These are phyloP conservation scores for rapeseed (Brassica napus) DNA, from an alignment of 345 rosid species.

Conservation along the genomic window DNA sequence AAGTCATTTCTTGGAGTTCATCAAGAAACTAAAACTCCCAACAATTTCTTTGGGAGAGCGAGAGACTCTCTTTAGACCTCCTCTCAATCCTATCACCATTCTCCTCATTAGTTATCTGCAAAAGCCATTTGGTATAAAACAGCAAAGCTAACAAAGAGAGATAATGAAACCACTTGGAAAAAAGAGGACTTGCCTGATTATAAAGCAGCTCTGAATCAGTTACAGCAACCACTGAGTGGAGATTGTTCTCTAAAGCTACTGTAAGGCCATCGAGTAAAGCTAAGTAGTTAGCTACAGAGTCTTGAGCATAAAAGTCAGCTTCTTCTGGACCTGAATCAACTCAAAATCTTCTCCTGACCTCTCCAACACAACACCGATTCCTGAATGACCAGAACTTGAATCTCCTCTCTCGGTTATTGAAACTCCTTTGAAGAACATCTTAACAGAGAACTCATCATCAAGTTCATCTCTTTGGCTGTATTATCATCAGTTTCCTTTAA, in stretches of 20 bases:
- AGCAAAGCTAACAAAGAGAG: conserved; percentile 1
- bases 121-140: conserved; percentile 18
- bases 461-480: conserved; percentile 42
- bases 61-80: neutral
- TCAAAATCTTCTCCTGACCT: conserved; percentile 48
- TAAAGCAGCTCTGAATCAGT: conserved; percentile 68
- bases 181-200: conserved; percentile 56
- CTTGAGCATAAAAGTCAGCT: conserved; percentile 77
- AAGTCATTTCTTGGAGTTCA: conserved; percentile 1
- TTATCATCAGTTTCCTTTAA: conserved; percentile 59
- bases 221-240: conserved; percentile 67
- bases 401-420: conserved; percentile 63
- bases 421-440: conserved; percentile 84
- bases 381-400: conserved; percentile 63
- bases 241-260: conserved; percentile 62
- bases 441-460: conserved; percentile 73
- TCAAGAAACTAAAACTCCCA: conserved; percentile 23
- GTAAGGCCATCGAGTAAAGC: conserved; percentile 87
- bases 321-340: conserved; percentile 81
- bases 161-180: conserved; percentile 1
- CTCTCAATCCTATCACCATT: neutral
- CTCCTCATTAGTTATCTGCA: conserved; percentile 65
- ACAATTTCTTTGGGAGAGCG: neutral
- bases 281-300: conserved; percentile 76
- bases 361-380: conserved; percentile 88